Evolutionary conservation across 2,329 filamentous ascomycete genomes (phyloP).

Genomic region (Ceratocystis lukuohia): DNA sequence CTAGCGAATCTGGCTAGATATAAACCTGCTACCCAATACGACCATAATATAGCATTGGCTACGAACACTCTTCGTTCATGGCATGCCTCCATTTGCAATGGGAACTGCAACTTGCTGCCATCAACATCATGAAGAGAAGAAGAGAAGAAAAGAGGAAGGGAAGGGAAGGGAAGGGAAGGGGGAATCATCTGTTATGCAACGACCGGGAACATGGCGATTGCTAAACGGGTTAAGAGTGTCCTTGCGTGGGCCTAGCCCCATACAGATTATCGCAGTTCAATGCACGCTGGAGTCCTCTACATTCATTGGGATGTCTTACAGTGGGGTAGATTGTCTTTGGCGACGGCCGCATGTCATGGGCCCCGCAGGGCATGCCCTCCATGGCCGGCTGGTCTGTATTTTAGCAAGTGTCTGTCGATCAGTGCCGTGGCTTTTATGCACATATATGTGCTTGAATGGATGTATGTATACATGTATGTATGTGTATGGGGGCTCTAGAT

Average conservation of each 20-base stretch:
- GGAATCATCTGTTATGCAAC: not conserved
- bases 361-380: not conserved
- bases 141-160: no score
- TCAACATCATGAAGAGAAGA: no score
- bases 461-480: not conserved
- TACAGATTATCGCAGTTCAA: not conserved
- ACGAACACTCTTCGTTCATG: not conserved
- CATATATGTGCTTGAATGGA: not conserved
- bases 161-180: not conserved
- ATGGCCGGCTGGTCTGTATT: not conserved
- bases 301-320: not conserved
- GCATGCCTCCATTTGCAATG: not conserved
- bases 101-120: no score
- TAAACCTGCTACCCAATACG: not conserved
- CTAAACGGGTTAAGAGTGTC: not conserved
- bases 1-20: not conserved
- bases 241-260: not conserved
- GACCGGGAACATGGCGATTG: not conserved
- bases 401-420: not conserved
- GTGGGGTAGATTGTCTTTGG: not conserved
- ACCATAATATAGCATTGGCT: not conserved
- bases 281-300: not conserved
- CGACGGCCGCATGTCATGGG: not conserved
- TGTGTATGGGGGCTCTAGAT: not conserved
- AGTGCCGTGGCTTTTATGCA: not conserved